These are phyloP conservation scores for Dictyostelium purpureum DNA, from an alignment of 78 protist species.

Conservation along the genomic window DNA sequence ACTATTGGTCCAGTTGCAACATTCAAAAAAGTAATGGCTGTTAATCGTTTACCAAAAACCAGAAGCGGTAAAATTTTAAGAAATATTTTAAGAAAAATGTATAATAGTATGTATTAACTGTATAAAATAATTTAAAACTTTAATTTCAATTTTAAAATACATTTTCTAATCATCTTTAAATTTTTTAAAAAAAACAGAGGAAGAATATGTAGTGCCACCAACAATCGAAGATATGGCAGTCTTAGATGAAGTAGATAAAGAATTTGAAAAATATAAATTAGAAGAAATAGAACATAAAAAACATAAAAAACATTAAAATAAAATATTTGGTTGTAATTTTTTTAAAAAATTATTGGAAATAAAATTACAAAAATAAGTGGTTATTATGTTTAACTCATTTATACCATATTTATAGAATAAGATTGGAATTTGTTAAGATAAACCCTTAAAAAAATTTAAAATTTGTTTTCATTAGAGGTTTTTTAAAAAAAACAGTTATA, in stretches of 20 bases:
- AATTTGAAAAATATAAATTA: slow-evolving; percentile 5
- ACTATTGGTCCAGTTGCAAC: slow-evolving; percentile 78
- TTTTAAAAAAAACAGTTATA: not conserved
- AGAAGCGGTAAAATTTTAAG: slow-evolving; percentile 89
- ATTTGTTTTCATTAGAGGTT: not conserved
- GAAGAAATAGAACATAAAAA: no score
- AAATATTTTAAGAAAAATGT: slow-evolving; percentile 76
- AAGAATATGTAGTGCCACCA: slow-evolving; percentile 59
- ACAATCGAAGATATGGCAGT: slow-evolving; percentile 72
- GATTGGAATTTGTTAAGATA: no score
- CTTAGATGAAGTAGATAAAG: slow-evolving; percentile 9
- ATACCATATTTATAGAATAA: no score
- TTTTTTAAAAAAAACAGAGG: slow-evolving; percentile 6
- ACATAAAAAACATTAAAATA: no score
- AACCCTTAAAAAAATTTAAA: no score
- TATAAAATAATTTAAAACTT: no score
- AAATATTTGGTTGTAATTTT: no score
- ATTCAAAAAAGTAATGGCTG: slow-evolving; percentile 65
- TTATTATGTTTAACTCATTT: no score
- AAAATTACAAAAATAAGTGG: no score
- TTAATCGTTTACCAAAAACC: slow-evolving; percentile 87
- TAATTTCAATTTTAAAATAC: no score
- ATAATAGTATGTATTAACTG: slow-evolving; percentile 55
- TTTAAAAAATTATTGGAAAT: no score
- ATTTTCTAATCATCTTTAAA: no score